A percentile compares a stretch with the other conserved stretches of the same genome.
Conservation (phyloP, 2,329 filamentous ascomycete species). For the Paraphaeosphaeria minitans region DNA sequence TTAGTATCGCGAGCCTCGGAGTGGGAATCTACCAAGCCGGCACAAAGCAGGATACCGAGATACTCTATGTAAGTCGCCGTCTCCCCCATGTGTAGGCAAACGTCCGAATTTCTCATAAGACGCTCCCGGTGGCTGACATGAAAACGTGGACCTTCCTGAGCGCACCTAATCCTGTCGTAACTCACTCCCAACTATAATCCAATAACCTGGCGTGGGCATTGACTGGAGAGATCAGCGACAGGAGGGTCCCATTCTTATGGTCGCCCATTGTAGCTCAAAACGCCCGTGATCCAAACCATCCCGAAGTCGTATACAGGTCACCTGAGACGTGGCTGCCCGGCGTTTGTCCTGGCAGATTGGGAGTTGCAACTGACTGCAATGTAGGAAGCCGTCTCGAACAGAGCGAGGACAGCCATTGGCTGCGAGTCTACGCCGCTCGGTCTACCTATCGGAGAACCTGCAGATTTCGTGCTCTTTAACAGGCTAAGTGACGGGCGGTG, state of each 20-base stretch:
- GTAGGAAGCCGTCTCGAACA: conserved; percentile 56
- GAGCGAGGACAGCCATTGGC: conserved; percentile 52
- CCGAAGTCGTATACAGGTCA: neutral
- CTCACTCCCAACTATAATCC: too few species aligned
- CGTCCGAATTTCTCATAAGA: neutral
- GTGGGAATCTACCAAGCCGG: conserved; percentile 72
- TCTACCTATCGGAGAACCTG: conserved; percentile 44
- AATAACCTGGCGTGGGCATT: too few species aligned
- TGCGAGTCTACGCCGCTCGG: conserved; percentile 33
- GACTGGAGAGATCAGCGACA: too few species aligned
- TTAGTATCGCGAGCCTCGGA: conserved; percentile 65
- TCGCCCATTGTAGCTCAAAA: too few species aligned
- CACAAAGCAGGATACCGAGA: conserved; percentile 61
- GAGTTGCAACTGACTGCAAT: conserved; percentile 23
- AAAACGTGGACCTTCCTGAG: too few species aligned
- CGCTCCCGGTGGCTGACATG: too few species aligned
- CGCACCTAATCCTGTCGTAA: too few species aligned
- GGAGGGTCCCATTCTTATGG: too few species aligned
- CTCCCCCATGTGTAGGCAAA: neutral
- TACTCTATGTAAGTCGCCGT: conserved; percentile 59
- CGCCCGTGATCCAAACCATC: neutral
- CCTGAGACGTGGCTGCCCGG: neutral
- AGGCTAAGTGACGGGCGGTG: conserved; percentile 48
- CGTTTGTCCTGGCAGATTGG: conserved; percentile 5
- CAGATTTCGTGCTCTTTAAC: conserved; percentile 52